Base-by-base conservation (phyloP, 371 early-diverging fungal genomes). In the Mortierella sp. region DNA sequence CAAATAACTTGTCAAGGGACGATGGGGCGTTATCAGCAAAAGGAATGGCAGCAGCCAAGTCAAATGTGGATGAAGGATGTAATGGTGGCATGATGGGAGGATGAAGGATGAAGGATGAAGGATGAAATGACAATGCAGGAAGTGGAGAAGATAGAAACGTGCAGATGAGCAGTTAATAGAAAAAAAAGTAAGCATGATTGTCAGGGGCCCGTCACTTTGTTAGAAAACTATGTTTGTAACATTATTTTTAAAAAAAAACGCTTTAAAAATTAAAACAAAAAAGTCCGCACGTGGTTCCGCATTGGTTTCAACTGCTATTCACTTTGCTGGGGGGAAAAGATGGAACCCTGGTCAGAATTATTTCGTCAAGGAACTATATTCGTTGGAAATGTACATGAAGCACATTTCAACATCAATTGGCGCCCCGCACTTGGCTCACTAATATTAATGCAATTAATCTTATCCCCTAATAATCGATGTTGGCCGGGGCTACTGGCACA, bases 21-120 rank as follows among this genome's bases (percentile, higher is more conserved):
- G 72, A 67, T n/a, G 63, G 52, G 8, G 58, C 15, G 16, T n/a
- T 67, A 65, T 77, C 77, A 6, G 68, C 64, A 65, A 77, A 77
- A 0, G 77, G 77, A 55, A 77, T 77, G n/a, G 68, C 63, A 8
- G 67, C 59, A 19, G 68, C 62, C 9, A 58, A 32, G 19, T 67
- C 72, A 0, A 68, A 65, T 8, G 63, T n/a, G 19, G 71, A 62
- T 24, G 69, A 19, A 22, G 53, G 68, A 41, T 77, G 77, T 22
- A 68, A 40, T 24, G 72, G 77, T 8, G 77, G 77, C 77, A 69
- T 77, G 41, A 48, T 61, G 50, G 19, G 58, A 41, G 24, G 36
- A 45, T 28, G 22, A 36, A 13, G 5, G 33, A 50, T 50, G 24
- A 10, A 64, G 24, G 36, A 45, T 28, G 22, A 36, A 6, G 5